A percentile compares a stretch with the other conserved stretches of the same genome.
Evolutionary conservation across 306 rosid genomes (phyloP).

Genomic region (Rosa persica): DNA sequence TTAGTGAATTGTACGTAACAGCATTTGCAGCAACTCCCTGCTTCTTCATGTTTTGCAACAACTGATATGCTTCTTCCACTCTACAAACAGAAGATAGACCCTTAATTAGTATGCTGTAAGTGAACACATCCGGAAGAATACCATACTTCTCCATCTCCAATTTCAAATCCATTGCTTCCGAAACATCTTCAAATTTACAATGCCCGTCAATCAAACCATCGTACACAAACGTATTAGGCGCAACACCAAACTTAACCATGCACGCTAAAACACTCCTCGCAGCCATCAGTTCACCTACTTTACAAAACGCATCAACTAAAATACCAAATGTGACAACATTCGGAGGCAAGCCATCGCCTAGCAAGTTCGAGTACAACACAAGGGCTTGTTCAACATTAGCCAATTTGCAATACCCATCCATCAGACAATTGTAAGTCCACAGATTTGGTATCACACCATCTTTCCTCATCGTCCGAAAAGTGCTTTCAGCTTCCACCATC

Average conservation of each 20-base stretch:
- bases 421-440: conserved; percentile 58
- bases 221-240: conserved; percentile 49
- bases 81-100: conserved; percentile 43
- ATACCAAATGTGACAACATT: conserved; percentile 56
- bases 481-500: conserved; percentile 52
- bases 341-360: conserved; percentile 44
- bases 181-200: conserved; percentile 44
- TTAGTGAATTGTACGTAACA: conserved; percentile 57
- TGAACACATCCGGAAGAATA: conserved; percentile 47
- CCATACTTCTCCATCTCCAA: conserved; percentile 50
- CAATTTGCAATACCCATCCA: conserved; percentile 69
- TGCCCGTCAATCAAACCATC: conserved; percentile 64
- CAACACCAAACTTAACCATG: conserved; percentile 58
- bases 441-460: conserved; percentile 48
- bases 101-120: conserved; percentile 60
- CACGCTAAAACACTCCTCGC: conserved; percentile 43
- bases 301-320: conserved; percentile 54
- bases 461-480: conserved; percentile 46
- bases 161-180: conserved; percentile 44
- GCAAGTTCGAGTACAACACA: conserved; percentile 42
- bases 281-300: conserved; percentile 41
- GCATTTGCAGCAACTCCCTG: conserved; percentile 44
- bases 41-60: conserved; percentile 43
- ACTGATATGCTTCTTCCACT: conserved; percentile 47
- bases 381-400: conserved; percentile 42